Evolutionary conservation across 2,329 filamentous ascomycete genomes (phyloP).

Genomic region (Monosporascus sp.): DNA sequence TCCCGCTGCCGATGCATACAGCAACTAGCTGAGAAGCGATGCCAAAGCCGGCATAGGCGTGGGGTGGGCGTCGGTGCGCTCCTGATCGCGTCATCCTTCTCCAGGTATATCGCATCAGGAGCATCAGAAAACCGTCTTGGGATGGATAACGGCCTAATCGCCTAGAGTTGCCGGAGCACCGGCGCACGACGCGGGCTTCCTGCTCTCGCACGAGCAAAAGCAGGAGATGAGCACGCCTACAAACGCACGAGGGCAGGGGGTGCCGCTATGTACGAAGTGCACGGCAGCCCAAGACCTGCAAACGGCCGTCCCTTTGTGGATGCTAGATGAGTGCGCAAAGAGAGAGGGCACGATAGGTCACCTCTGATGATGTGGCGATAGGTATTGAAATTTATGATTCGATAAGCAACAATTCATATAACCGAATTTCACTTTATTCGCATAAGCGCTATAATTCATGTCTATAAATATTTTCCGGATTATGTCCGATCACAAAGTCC

Average conservation of each 20-base stretch:
- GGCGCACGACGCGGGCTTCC: neutral
- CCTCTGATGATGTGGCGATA: too few relatives aligned
- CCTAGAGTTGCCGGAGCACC: neutral
- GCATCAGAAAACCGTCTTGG: too few relatives aligned
- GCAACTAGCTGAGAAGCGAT: neutral
- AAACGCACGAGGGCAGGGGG: neutral
- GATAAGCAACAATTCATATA: too few relatives aligned
- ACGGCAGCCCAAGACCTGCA: neutral
- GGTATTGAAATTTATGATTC: too few relatives aligned
- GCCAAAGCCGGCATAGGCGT: constrained; percentile 1
- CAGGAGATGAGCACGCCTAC: neutral
- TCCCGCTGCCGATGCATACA: neutral
- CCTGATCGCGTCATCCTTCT: neutral
- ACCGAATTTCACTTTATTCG: too few relatives aligned
- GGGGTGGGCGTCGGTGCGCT: neutral
- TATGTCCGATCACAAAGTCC: too few relatives aligned
- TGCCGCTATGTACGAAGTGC: neutral
- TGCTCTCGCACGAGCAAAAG: neutral
- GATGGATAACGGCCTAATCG: neutral
- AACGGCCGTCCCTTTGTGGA: neutral
- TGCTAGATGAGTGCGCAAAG: too few relatives aligned
- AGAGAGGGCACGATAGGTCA: too few relatives aligned
- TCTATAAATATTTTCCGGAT: too few relatives aligned
- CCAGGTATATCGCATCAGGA: neutral
- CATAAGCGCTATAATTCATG: too few relatives aligned